Percentiles rank a stretch among this genome's conserved stretches.
Evolutionary conservation across 441 rosid species (phyloP).

Genomic region (Adansonia rubrostipa): DNA sequence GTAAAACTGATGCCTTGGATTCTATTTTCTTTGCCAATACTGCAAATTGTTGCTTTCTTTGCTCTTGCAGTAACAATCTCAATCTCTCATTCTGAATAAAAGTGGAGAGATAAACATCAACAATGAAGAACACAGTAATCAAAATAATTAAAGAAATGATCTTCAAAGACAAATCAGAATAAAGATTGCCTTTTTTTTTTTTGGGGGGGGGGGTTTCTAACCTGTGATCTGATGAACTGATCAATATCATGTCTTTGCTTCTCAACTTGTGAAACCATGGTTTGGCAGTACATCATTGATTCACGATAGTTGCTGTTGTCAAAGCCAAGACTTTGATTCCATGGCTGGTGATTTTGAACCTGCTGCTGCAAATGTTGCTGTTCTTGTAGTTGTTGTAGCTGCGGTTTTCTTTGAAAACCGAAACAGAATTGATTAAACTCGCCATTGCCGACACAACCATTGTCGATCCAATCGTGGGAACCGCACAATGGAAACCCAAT

Average conservation of each 20-base stretch:
- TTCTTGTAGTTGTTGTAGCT: constrained; percentile 23
- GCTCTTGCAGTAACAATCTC: constrained; percentile 56
- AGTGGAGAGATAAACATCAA: not conserved
- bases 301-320: constrained; percentile 32
- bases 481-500: constrained; percentile 47
- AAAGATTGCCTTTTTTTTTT: not conserved
- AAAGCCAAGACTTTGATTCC: constrained; percentile 40
- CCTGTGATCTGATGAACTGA: constrained; percentile 62
- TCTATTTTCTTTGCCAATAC: constrained; percentile 50
- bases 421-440: constrained; percentile 39
- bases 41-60: constrained; percentile 55
- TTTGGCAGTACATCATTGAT: constrained; percentile 28
- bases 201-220: too few species aligned
- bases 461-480: constrained; percentile 50
- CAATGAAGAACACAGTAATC: not conserved
- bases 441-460: constrained; percentile 27
- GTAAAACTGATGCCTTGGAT: constrained; percentile 42
- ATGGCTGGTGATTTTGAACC: constrained; percentile 28
- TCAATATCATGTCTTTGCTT: constrained; percentile 65
- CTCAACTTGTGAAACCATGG: constrained; percentile 38
- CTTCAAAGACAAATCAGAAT: not conserved
- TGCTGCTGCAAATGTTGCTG: constrained; percentile 36
- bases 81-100: constrained; percentile 62
- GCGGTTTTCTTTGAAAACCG: constrained; percentile 26
- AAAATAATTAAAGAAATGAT: not conserved